Percentiles rank a stretch among this genome's conserved stretches.
Conservation (phyloP, 2,329 filamentous ascomycete species). For the Fusarium nematophilum region DNA sequence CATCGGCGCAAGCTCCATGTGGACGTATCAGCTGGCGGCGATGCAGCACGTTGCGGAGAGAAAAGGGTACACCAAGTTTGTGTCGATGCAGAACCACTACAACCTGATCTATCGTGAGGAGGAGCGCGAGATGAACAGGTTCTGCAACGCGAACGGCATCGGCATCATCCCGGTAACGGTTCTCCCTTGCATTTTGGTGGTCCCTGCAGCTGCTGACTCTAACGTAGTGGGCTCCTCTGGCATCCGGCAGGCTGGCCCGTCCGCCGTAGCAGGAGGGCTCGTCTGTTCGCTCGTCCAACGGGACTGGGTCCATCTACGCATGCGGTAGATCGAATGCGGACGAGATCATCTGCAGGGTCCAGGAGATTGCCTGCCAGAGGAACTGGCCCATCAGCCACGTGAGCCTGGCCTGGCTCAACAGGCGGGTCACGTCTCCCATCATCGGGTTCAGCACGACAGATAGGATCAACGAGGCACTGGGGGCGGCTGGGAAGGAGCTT, state of each 20-base stretch:
- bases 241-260: slow-evolving; percentile 31
- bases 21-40: slow-evolving; percentile 56
- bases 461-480: slow-evolving; percentile 70
- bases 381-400: slow-evolving; percentile 72
- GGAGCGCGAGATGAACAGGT: slow-evolving; percentile 58
- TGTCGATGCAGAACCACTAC: slow-evolving; percentile 69
- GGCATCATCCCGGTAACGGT: slow-evolving; percentile 23
- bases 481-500: slow-evolving; percentile 57
- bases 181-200: not conserved
- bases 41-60: slow-evolving; percentile 64
- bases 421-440: slow-evolving; percentile 66
- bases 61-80: slow-evolving; percentile 67
- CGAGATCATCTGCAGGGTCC: slow-evolving; percentile 47
- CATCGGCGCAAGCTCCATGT: slow-evolving; percentile 60
- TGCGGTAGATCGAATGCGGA: slow-evolving; percentile 54
- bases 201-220: not conserved
- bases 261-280: not conserved
- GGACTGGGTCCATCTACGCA: slow-evolving; percentile 51
- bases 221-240: slow-evolving; percentile 25
- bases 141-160: slow-evolving; percentile 27
- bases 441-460: slow-evolving; percentile 68
- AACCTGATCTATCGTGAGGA: slow-evolving; percentile 69
- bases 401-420: slow-evolving; percentile 71
- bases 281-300: slow-evolving; percentile 30
- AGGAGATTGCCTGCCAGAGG: slow-evolving; percentile 67